Base-by-base conservation (phyloP, 1,139 yeast species). In the Yamadazyma conglobata region DNA sequence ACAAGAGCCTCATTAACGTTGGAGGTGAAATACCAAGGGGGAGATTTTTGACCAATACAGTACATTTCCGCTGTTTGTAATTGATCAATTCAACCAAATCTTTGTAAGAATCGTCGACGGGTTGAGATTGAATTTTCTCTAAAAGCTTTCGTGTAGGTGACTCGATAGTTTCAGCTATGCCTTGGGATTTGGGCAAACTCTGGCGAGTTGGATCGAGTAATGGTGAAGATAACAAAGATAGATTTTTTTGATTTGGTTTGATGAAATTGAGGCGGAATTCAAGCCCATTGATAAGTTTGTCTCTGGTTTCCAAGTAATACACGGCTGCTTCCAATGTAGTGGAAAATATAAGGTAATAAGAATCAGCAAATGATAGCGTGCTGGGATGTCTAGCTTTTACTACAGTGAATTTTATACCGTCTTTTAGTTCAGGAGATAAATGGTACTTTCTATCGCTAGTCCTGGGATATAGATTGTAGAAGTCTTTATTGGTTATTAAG, bases 281-380 rank as follows among this genome's bases (percentile, higher is more conserved):
- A 24, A 68, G 46, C 2, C 86, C 86, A 42, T 78, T 73, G 22
- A 79, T 46, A 31, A 62, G 59, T 30, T 70, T 64, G 4, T 67
- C 64, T 4, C 50, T 37, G 0, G 81, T 73, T 44, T 76, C 82
- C 11, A 60, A 44, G 46, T 56, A 58, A 48, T 70, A 80, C 3
- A 61, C 58, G 17, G 74, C 63, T 0, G 86, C 85, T 14, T 70
- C 70, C 19, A 61, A 57, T 29, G 55, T 51, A 24, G 58, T 54
- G 4, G 62, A 58, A 44, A 80, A 80, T 3, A 73, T 50, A 22
- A 80, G 54, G 46, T 68, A 79, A 48, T 77, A 78, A 2, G 70
- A 64, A 28, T 70, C 66, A 39, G 63, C 54, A 24, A 72, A 69
- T 17, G 56, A 43, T 22, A 79, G 52, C 15, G 58, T 65, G 3